phyloP scores from a whole-genome alignment of 2,329 filamentous ascomycete genomes.

The Aspergillus tamarii region DNA sequence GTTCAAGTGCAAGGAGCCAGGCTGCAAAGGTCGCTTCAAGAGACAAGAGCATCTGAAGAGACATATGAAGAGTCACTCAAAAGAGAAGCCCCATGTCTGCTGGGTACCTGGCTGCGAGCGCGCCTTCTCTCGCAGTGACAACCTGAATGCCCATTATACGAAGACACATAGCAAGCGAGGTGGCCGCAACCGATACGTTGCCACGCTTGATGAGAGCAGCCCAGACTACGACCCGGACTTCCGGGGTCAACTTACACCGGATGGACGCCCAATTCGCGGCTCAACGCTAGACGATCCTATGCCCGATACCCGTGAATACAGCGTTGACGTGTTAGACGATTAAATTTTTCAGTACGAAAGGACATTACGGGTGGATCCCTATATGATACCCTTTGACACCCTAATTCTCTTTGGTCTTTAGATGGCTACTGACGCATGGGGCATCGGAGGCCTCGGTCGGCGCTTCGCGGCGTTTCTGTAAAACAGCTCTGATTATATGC shows the following conservation, averaged over 20 bases:
- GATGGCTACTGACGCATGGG: conserved; percentile 24
- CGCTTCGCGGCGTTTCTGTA: conserved; percentile 29
- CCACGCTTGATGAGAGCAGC: conserved; percentile 48
- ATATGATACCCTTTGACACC: conserved; percentile 35
- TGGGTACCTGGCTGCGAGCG: conserved; percentile 49
- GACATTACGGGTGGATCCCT: conserved; percentile 28
- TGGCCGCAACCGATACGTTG: conserved; percentile 50
- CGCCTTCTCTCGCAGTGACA: conserved; percentile 49
- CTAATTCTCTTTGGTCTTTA: conserved; percentile 32
- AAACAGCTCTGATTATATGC: conserved; percentile 16
- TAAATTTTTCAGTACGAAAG: conserved; percentile 19
- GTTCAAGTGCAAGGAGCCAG: conserved; percentile 46
- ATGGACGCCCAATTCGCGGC: conserved; percentile 46
- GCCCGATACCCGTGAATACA: conserved; percentile 36
- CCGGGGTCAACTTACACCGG: conserved; percentile 45
- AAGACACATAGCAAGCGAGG: conserved; percentile 52
- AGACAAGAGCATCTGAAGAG: conserved; percentile 54
- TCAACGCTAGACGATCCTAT: conserved; percentile 41
- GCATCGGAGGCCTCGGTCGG: conserved; percentile 25
- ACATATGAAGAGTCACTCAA: conserved; percentile 53
- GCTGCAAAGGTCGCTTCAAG: conserved; percentile 52
- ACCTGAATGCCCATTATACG: conserved; percentile 50
- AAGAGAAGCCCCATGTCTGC: conserved; percentile 48
- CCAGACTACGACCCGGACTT: conserved; percentile 49
- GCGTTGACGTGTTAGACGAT: conserved; percentile 39